phyloP scores from a whole-genome alignment of 1,284 basidiomycete genomes.

The Cutaneotrichosporon sp. region DNA sequence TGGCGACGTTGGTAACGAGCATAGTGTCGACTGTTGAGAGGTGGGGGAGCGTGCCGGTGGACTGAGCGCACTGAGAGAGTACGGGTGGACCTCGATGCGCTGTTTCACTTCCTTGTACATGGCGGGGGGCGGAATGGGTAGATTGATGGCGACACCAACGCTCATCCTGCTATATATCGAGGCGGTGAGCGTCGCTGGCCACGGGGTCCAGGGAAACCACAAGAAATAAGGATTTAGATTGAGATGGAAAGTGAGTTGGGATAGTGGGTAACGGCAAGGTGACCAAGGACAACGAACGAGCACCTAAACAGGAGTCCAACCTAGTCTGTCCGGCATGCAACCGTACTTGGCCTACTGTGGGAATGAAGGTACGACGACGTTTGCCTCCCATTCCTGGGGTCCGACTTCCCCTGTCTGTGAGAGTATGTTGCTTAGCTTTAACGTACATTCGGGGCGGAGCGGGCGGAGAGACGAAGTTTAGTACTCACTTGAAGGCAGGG shows the following conservation, averaged over 20 bases:
- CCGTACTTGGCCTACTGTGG: not conserved
- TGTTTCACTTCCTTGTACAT: not conserved
- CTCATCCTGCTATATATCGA: not conserved
- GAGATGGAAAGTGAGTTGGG: not conserved
- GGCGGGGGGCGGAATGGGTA: not conserved
- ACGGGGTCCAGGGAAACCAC: not conserved
- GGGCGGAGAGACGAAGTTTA: too few species aligned
- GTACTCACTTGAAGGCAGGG: too few species aligned
- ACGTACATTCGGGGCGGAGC: too few species aligned
- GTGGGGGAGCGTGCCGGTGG: not conserved
- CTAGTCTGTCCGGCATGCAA: not conserved
- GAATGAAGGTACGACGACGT: not conserved
- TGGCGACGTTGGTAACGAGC: not conserved
- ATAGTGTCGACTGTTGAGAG: not conserved
- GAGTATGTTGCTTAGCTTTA: too few species aligned
- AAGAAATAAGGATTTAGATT: not conserved
- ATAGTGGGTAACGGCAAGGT: not conserved
- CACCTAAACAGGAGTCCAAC: not conserved
- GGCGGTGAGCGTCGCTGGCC: not conserved
- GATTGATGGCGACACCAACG: not conserved
- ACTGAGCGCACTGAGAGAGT: not conserved
- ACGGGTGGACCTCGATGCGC: not conserved
- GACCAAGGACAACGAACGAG: not conserved
- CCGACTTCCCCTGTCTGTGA: too few species aligned
- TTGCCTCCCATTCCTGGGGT: too few species aligned